Base-by-base conservation (phyloP, 164 flowering plant genomes). In the Amborella trichopoda region DNA sequence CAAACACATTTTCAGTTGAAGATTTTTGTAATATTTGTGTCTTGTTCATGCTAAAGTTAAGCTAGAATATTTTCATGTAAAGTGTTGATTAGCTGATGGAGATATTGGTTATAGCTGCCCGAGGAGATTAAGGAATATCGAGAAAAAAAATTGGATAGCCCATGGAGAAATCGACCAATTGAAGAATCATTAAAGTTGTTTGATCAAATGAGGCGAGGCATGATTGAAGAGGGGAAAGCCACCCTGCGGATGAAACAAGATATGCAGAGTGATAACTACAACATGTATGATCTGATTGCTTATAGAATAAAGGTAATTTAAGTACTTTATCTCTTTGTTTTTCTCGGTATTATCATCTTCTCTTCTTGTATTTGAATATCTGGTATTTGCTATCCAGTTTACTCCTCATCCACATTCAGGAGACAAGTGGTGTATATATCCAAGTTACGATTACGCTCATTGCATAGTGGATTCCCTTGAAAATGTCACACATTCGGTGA, bases 231-330 rank as follows among this genome's bases (percentile, higher is more conserved):
- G 70, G 94, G 95, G 22, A 83, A 82, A 69, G 96, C 96, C 18
- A 93, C 99, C 28, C 76, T 93, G 22, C 66, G 99, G 58, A 93
- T 93, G 99, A 93, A 85, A 66, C 99, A 93, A 62, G 99, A 93
- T 60, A 93, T 93, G 99, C 95, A 88, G 74, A 88, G 94, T 63
- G 95, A 93, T 55, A 93, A 93, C 45, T 76, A 27, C 54, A 93
- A 93, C 49, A 93, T 93, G 99, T 85, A 82, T 67, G 99, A 93
- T 60, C 78, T 93, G 49, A 88, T 93, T 53, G 96, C 99, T 24
- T 88, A 93, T 61, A 82, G 95, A n/a, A 93, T 88, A 52, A 93
- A 88, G 96, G 96, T 62, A 77, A 72, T 37, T 8, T 37, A 2
- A 21, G 3, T 37, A 5, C 1, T 37, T 37, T 37, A 18, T 8